Conservation (phyloP, 352 stramenopile genomes). For the Globisporangium mamillatum region DNA sequence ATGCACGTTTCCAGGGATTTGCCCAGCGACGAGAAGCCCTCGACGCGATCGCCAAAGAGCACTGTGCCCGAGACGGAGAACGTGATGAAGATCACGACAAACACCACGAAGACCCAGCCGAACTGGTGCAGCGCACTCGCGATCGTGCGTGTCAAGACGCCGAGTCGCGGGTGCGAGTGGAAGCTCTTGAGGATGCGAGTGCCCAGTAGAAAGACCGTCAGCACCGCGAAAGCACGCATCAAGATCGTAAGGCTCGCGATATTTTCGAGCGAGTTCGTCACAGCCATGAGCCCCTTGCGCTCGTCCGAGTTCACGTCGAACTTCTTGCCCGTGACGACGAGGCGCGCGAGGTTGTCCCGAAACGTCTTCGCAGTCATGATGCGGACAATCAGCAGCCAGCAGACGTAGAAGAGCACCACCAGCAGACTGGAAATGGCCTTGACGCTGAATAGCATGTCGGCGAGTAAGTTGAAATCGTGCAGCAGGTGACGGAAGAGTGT, state of each 20-base stretch:
- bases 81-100: slow-evolving; percentile 53
- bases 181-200: slow-evolving; percentile 47
- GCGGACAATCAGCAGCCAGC: slow-evolving; percentile 31
- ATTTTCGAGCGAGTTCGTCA: slow-evolving; percentile 22
- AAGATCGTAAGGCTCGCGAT: slow-evolving; percentile 29
- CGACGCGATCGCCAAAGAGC: slow-evolving; percentile 56
- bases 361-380: slow-evolving; percentile 44
- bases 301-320: slow-evolving; percentile 32
- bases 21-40: slow-evolving; percentile 41
- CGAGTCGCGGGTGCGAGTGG: slow-evolving; percentile 50
- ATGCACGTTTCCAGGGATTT: slow-evolving; percentile 50
- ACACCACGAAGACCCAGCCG: slow-evolving; percentile 51
- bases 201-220: slow-evolving; percentile 32
- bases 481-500: background rate
- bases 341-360: slow-evolving; percentile 35
- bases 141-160: slow-evolving; percentile 57
- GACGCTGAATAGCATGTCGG: background rate
- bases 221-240: slow-evolving; percentile 32
- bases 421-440: slow-evolving; percentile 10
- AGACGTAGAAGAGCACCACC: slow-evolving; percentile 29
- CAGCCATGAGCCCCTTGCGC: slow-evolving; percentile 24
- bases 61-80: slow-evolving; percentile 46
- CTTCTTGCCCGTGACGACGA: slow-evolving; percentile 34
- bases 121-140: slow-evolving; percentile 47
- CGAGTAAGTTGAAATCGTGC: background rate